These are phyloP conservation scores for Carex arenaria DNA, from an alignment of 202 grass and related monocot genomes.

Conservation along the genomic window DNA sequence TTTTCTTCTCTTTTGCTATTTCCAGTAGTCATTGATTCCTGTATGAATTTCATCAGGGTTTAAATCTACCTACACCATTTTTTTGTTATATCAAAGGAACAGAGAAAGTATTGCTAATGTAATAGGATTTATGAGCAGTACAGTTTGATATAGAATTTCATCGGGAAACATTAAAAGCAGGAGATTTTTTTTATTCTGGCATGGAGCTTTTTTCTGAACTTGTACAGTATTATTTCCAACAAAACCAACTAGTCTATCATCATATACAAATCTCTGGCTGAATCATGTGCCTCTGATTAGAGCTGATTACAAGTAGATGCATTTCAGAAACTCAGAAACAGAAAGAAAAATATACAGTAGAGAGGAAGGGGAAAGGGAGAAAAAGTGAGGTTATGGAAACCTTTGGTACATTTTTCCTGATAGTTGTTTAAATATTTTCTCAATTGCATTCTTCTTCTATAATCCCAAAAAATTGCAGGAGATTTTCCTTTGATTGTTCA, in stretches of 20 bases:
- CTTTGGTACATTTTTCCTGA: background rate
- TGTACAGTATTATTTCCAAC: slow-evolving; percentile 13
- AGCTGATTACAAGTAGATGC: slow-evolving; percentile 5
- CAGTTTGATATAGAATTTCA: background rate
- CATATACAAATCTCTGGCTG: background rate
- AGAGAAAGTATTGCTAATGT: background rate
- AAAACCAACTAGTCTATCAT: slow-evolving; percentile 14
- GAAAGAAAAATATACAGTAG: background rate
- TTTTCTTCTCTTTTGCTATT: background rate
- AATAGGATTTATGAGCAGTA: background rate
- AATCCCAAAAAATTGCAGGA: background rate
- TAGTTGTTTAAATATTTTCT: background rate
- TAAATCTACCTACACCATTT: background rate
- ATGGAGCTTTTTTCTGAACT: background rate
- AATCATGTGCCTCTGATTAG: background rate
- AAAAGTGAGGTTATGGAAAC: background rate
- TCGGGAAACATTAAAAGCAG: background rate
- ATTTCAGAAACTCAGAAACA: background rate
- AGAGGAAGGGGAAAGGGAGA: background rate
- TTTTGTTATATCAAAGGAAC: background rate
- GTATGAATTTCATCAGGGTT: background rate
- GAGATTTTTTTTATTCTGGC: background rate
- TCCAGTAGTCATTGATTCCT: background rate
- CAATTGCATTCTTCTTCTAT: background rate
- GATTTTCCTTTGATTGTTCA: slow-evolving; percentile 2